phyloP scores from a whole-genome alignment of 2,329 filamentous ascomycete species.

The Aureobasidium sp. region DNA sequence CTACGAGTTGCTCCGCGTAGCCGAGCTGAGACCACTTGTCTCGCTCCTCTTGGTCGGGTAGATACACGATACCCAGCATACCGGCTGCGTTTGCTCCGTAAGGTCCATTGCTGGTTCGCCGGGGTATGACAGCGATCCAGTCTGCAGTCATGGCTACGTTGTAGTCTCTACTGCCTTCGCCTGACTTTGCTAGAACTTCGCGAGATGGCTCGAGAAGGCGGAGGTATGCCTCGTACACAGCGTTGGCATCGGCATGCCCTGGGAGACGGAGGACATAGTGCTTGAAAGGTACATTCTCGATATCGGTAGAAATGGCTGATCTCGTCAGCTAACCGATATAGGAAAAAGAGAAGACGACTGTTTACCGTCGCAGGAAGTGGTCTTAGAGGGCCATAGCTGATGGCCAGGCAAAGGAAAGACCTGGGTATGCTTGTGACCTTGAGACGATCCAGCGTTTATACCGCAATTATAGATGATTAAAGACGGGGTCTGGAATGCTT shows the following conservation, averaged over 20 bases:
- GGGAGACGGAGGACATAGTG: slow-evolving; percentile 14
- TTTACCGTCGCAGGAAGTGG: background rate
- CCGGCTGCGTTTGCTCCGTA: slow-evolving; percentile 30
- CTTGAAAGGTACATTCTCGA: slow-evolving; percentile 15
- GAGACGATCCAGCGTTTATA: slow-evolving; percentile 36
- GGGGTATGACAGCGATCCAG: slow-evolving; percentile 32
- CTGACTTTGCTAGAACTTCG: slow-evolving; percentile 5
- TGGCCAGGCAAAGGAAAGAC: slow-evolving; percentile 31
- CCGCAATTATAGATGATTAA: slow-evolving; percentile 43
- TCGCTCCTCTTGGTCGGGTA: slow-evolving; percentile 9
- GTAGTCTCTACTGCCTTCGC: slow-evolving; percentile 23
- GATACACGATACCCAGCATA: slow-evolving; percentile 31
- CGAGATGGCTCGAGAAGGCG: slow-evolving; percentile 13
- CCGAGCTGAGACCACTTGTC: slow-evolving; percentile 11
- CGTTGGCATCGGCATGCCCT: background rate
- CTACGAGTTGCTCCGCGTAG: slow-evolving; percentile 13
- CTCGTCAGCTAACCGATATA: background rate
- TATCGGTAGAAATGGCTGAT: background rate
- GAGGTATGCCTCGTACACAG: slow-evolving; percentile 20
- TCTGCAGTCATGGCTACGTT: slow-evolving; percentile 30
- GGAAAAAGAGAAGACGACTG: background rate
- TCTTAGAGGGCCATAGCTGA: slow-evolving; percentile 21
- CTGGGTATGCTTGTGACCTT: slow-evolving; percentile 43
- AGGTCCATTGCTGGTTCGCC: slow-evolving; percentile 22
- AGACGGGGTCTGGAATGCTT: slow-evolving; percentile 23